Percentiles rank a stretch among this genome's conserved stretches.
Conservation (phyloP, 345 rosid species). For the Arabidopsis arenosa region DNA sequence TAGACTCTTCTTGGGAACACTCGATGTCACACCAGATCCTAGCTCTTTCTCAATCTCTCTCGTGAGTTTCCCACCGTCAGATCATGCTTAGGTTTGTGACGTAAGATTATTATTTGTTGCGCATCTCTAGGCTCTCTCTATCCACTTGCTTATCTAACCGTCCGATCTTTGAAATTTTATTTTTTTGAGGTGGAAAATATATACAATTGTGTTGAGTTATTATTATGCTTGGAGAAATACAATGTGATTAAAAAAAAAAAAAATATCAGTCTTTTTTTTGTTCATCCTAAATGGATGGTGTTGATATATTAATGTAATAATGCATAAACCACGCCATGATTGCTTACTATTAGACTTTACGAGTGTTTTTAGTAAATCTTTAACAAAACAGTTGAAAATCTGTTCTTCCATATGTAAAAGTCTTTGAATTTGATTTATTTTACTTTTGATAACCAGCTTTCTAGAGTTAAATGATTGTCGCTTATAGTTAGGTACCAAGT, state of each 20-base stretch:
- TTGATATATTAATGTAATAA: not conserved
- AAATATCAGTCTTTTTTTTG: no score
- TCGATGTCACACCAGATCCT: slow-evolving; percentile 35
- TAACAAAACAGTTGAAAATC: not conserved
- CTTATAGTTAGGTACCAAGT: slow-evolving; percentile 24
- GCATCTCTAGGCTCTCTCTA: slow-evolving; percentile 43
- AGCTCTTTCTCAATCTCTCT: slow-evolving; percentile 1
- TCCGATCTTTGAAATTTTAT: not conserved
- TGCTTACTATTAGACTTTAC: not conserved
- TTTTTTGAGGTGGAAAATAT: not conserved
- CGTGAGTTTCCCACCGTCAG: slow-evolving; percentile 42
- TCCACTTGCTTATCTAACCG: slow-evolving; percentile 37
- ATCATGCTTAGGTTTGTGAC: slow-evolving; percentile 38
- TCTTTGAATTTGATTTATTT: not conserved
- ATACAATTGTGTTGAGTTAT: not conserved
- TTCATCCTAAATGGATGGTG: no score
- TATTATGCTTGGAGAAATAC: no score
- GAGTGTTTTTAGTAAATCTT: not conserved
- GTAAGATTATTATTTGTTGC: slow-evolving; percentile 25
- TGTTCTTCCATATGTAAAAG: not conserved
- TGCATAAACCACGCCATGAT: slow-evolving; percentile 23
- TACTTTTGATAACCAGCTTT: not conserved
- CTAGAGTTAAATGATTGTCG: not conserved
- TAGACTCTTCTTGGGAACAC: slow-evolving; percentile 4
- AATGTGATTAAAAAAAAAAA: no score